phyloP scores from a whole-genome alignment of 768 basidiomycete species.

The Rhodosporidiobolus odoratus region DNA sequence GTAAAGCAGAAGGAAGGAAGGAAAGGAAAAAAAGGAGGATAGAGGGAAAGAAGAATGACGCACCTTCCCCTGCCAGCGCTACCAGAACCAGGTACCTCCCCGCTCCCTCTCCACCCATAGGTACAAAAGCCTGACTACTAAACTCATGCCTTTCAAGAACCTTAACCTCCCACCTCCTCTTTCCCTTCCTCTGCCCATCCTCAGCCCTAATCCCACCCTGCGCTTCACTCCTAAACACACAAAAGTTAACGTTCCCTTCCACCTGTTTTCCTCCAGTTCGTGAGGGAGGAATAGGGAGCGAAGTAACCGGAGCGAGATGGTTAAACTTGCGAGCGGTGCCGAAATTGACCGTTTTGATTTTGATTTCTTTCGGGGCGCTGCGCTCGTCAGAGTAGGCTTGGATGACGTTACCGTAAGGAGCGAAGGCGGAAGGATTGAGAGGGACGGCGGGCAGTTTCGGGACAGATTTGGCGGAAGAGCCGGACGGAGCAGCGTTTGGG shows the following conservation, averaged over 20 bases:
- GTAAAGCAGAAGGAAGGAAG: neutral
- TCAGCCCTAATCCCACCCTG: conserved; percentile 53
- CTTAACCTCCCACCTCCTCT: conserved; percentile 54
- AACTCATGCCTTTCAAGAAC: conserved; percentile 83
- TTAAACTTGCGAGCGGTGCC: conserved; percentile 91
- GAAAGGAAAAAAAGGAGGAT: neutral
- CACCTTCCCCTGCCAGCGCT: conserved; percentile 62
- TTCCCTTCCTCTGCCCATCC: conserved; percentile 45
- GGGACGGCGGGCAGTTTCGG: conserved; percentile 50
- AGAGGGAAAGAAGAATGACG: conserved; percentile 21
- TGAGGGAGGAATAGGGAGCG: conserved; percentile 41
- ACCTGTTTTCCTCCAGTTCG: conserved; percentile 53
- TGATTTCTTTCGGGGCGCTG: conserved; percentile 56
- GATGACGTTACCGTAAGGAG: conserved; percentile 81
- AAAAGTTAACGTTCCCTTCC: conserved; percentile 58
- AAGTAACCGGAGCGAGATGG: conserved; percentile 67
- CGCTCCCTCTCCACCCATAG: conserved; percentile 61
- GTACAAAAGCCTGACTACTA: conserved; percentile 89
- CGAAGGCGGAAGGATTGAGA: conserved; percentile 78
- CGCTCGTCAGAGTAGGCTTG: conserved; percentile 71
- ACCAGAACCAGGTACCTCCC: conserved; percentile 75
- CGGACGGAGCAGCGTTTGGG: conserved; percentile 46
- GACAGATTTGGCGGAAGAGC: conserved; percentile 44
- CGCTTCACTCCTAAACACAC: conserved; percentile 75
- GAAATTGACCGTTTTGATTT: conserved; percentile 75